A percentile compares a stretch with the other conserved stretches of the same genome.
Evolutionary conservation across 148 eudicot species (phyloP).

Genomic region (Rhododendron molle): DNA sequence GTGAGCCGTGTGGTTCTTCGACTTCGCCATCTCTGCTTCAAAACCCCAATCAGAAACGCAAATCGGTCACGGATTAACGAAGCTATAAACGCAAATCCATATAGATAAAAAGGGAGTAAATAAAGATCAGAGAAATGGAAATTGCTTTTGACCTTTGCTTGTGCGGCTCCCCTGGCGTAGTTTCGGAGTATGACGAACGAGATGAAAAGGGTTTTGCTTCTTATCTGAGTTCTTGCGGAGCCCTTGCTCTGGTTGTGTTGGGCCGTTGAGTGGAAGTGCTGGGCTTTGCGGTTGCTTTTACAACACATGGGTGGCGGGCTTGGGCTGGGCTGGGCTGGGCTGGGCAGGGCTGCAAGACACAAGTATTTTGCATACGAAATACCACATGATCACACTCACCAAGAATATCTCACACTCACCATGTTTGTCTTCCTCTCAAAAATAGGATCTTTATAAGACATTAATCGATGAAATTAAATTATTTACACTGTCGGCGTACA

Average conservation of each 20-base stretch:
- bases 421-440: too few relatives aligned
- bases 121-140: not conserved
- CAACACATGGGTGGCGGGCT: not conserved
- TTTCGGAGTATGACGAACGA: not conserved
- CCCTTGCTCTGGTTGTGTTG: not conserved
- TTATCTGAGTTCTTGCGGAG: not conserved
- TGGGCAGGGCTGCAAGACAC: not conserved
- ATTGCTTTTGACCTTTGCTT: not conserved
- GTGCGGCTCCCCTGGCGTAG: not conserved
- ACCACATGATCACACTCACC: too few relatives aligned
- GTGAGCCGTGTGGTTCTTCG: constrained; percentile 92
- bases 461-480: too few relatives aligned
- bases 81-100: not conserved
- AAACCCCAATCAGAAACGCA: not conserved
- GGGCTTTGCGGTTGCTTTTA: not conserved
- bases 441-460: too few relatives aligned
- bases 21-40: constrained; percentile 56
- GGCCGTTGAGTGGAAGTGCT: not conserved
- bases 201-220: not conserved
- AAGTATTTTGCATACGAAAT: too few relatives aligned
- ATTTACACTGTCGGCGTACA: too few relatives aligned
- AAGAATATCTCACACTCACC: too few relatives aligned
- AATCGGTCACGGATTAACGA: not conserved
- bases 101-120: not conserved
- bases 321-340: not conserved